Conservation (phyloP, 805 yeast species). For the Wickerhamiella musiphila region DNA sequence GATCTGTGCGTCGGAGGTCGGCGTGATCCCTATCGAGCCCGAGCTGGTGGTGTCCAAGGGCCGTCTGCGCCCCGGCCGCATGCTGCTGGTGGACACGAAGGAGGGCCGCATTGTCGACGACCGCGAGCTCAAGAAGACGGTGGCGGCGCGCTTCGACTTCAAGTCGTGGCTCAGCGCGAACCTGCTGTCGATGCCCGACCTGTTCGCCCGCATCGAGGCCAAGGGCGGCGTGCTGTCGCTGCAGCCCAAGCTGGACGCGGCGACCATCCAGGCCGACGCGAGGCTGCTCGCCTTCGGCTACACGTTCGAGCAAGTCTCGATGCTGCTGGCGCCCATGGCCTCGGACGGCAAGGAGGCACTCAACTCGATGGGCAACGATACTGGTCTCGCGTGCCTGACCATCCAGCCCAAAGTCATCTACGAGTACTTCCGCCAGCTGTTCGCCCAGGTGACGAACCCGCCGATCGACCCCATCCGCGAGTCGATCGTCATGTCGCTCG, state of each 20-base stretch:
- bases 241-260: conserved; percentile 12
- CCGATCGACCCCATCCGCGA: conserved; percentile 98
- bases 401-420: conserved; percentile 81
- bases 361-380: conserved; percentile 98
- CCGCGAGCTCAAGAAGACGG: conserved; percentile 62
- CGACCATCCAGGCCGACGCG: conserved; percentile 61
- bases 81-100: conserved; percentile 86
- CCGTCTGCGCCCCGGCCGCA: conserved; percentile 86
- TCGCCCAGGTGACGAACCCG: conserved; percentile 97
- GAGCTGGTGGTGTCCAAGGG: conserved; percentile 77
- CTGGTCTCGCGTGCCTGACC: conserved; percentile 85
- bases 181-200: conserved; percentile 66
- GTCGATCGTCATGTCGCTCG: conserved; percentile 89
- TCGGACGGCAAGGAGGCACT: conserved; percentile 78
- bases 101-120: conserved; percentile 90
- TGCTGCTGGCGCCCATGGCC: conserved; percentile 87
- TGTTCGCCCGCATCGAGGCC: conserved; percentile 39
- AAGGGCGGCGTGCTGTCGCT: conserved; percentile 19
- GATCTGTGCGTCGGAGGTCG: conserved; percentile 97
- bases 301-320: conserved; percentile 79
- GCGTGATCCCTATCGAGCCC: conserved; percentile 81
- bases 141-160: conserved; percentile 75
- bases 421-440: conserved; percentile 88
- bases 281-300: conserved; percentile 76
- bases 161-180: conserved; percentile 84